Percentiles rank a stretch among this genome's conserved stretches.
Conservation (phyloP, 106 monocot species). For the Dendrobium catenatum region DNA sequence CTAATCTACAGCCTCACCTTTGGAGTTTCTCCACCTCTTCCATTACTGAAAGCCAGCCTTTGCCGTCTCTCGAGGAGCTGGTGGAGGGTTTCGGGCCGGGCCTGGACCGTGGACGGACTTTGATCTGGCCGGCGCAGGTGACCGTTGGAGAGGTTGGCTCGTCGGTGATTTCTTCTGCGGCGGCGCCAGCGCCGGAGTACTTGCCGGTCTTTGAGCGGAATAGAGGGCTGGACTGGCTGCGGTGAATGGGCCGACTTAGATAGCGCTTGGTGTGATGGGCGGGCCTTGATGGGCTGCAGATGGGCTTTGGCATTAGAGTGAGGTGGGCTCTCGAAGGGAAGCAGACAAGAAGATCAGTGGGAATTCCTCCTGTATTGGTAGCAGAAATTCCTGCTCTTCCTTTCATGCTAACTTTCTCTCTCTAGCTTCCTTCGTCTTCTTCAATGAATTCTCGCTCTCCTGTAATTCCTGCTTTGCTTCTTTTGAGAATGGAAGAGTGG, state of each 20-base stretch:
- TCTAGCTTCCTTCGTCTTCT: slow-evolving; percentile 6
- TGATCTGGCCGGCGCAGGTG: slow-evolving; percentile 89
- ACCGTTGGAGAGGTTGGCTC: slow-evolving; percentile 89
- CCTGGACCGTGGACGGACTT: slow-evolving; percentile 30
- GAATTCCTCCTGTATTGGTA: slow-evolving; percentile 6
- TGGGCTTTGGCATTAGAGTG: slow-evolving; percentile 57
- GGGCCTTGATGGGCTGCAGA: slow-evolving; percentile 62
- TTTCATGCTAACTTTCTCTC: slow-evolving; percentile 6
- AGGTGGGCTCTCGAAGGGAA: slow-evolving; percentile 70
- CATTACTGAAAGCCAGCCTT: slow-evolving; percentile 28
- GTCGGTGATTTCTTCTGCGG: slow-evolving; percentile 4
- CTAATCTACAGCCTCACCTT: neutral
- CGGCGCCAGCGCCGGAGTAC: neutral
- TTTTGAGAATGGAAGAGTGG: neutral
- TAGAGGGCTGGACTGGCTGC: slow-evolving; percentile 26
- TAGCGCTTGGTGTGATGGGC: slow-evolving; percentile 17
- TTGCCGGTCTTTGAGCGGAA: slow-evolving; percentile 13
- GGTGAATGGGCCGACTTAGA: neutral
- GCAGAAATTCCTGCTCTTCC: slow-evolving; percentile 8
- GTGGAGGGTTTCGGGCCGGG: neutral
- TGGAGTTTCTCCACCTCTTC: slow-evolving; percentile 39
- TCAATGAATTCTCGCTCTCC: neutral
- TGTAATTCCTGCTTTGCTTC: neutral
- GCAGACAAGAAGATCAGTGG: slow-evolving; percentile 66
- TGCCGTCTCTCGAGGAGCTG: neutral